A percentile compares a stretch with the other conserved stretches of the same genome.
These are phyloP conservation scores for Truncatella angustata DNA, from an alignment of 2,329 filamentous ascomycete species.

Conservation along the genomic window DNA sequence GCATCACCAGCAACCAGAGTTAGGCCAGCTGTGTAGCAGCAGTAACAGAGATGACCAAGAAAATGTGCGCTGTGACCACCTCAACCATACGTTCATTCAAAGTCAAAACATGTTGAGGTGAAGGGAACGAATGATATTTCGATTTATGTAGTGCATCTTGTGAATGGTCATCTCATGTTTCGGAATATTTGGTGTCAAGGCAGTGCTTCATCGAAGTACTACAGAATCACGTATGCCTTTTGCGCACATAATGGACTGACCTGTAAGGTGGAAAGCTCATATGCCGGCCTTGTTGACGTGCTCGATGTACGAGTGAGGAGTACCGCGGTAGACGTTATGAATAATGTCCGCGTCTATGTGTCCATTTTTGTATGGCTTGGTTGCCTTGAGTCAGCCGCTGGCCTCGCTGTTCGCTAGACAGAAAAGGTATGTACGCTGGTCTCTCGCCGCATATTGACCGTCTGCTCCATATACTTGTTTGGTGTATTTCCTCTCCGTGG, in stretches of 20 bases:
- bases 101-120: background rate
- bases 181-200: background rate
- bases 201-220: slow-evolving; percentile 5
- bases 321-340: too few relatives aligned
- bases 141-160: slow-evolving; percentile 1
- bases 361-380: background rate
- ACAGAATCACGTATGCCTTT: too few relatives aligned
- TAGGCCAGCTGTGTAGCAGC: background rate
- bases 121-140: slow-evolving; percentile 4
- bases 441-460: background rate
- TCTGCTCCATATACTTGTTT: background rate
- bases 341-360: slow-evolving; percentile 3
- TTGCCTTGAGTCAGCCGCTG: background rate
- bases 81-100: background rate
- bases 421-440: too few relatives aligned
- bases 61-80: background rate
- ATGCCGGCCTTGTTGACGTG: slow-evolving; percentile 5
- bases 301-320: too few relatives aligned
- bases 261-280: background rate
- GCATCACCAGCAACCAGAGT: background rate
- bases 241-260: too few relatives aligned
- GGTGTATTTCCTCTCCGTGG: background rate
- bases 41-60: background rate
- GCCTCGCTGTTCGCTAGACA: background rate
- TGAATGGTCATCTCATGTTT: slow-evolving; percentile 3